These are phyloP conservation scores for Lichtheimia ornata DNA, from an alignment of 371 early-diverging fungal species.

Conservation along the genomic window DNA sequence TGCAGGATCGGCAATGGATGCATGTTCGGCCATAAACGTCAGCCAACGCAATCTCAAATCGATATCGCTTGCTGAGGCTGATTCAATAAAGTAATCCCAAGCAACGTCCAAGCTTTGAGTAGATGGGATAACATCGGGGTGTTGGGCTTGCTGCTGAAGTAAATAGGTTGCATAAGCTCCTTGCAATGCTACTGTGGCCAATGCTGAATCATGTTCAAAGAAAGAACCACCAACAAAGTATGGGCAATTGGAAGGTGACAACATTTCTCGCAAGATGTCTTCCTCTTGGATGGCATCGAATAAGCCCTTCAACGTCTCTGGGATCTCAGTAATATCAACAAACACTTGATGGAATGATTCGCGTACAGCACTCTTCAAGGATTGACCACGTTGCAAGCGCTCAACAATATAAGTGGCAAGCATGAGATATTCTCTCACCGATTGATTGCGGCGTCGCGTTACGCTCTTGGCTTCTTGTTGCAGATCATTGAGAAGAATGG, in stretches of 20 bases:
- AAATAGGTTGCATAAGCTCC: conserved; percentile 61
- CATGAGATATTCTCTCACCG: conserved; percentile 57
- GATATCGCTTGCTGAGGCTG: conserved; percentile 43
- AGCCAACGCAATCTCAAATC: conserved; percentile 55
- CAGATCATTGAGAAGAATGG: conserved; percentile 28
- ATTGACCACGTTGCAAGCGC: conserved; percentile 68
- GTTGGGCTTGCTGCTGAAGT: conserved; percentile 30
- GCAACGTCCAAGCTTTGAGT: conserved; percentile 48
- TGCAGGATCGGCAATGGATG: conserved; percentile 10
- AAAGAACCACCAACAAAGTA: conserved; percentile 58
- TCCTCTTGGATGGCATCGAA: conserved; percentile 16
- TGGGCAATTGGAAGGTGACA: conserved; percentile 56
- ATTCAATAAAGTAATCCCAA: conserved; percentile 60
- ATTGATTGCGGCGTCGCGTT: conserved; percentile 40
- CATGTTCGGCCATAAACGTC: conserved; percentile 45
- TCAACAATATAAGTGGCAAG: conserved; percentile 65
- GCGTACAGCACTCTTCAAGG: conserved; percentile 46
- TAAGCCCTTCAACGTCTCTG: conserved; percentile 19
- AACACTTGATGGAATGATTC: conserved; percentile 63
- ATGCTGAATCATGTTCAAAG: conserved; percentile 54
- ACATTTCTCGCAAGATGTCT: conserved; percentile 20
- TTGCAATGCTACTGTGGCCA: conserved; percentile 61
- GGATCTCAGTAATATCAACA: conserved; percentile 33
- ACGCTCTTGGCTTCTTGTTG: conserved; percentile 37
- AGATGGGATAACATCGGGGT: background rate